Base-by-base conservation (phyloP, 306 rosid species). In the Quercus glauca region DNA sequence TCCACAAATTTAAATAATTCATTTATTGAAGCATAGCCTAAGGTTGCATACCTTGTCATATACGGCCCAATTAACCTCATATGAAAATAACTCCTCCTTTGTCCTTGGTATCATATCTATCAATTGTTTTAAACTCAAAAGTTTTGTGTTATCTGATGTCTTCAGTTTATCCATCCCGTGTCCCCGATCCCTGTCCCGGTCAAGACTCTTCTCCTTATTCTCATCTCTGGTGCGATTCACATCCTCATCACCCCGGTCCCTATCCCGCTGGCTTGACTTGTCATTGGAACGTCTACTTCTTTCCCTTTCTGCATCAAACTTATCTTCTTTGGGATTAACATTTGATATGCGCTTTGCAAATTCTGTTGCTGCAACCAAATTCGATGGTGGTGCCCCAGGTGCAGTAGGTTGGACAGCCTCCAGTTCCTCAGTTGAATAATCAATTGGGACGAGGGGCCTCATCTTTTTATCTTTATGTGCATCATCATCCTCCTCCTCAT, bases 361-460 rank as follows among this genome's bases (percentile, higher is more conserved):
- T 83, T 96, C 99, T 12, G 98, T 97, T n/a, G 99, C 99, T 31
- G 99, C 98, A 79, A 87, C 98, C 90, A 96, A 87, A 90, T 96
- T 93, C 73, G 96, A 78, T 6, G 92, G 92, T 14, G 92, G 75
- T 83, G 91, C 85, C 67, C 91, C 98, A 82, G 96, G 81, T 51
- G 71, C 83, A 53, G 89, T 53, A 55, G 87, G 87, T 80, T 93
- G 97, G 63, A 91, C 96, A 53, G 94, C 99, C 89, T 93, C 91
- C 77, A 96, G 85, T 79, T 96, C 99, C 83, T 96, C 99, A 28
- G 97, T 94, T 56, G 99, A 90, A 85, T 96, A 96, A 85, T 93
- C 99, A 83, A 96, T 93, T 10, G 99, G 99, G 86, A 96, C 98
- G 80, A 96, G 85, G 72, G 99, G 99, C 88, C 99, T 93, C 98